A percentile compares a stretch with the other conserved stretches of the same genome.
phyloP scores from a whole-genome alignment of 2,329 filamentous ascomycete genomes.

The Diaporthe sp. region DNA sequence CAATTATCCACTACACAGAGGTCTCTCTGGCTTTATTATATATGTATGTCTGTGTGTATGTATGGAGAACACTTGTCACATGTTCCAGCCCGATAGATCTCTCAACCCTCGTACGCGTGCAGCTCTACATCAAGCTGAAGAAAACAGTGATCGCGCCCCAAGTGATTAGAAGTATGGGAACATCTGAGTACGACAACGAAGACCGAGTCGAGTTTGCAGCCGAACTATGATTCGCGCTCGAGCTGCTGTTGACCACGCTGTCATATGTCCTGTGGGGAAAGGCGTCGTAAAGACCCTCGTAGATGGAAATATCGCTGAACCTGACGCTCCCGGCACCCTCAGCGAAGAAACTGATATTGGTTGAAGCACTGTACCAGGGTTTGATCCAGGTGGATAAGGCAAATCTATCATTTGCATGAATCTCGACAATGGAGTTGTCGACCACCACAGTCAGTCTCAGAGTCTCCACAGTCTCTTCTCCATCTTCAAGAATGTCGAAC shows the following conservation, averaged over 20 bases:
- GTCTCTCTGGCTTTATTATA: no score
- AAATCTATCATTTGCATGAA: conserved; percentile 54
- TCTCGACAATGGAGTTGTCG: conserved; percentile 49
- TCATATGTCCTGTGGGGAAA: not conserved
- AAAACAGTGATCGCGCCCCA: not conserved
- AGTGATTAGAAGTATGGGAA: not conserved
- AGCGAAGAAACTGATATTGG: conserved; percentile 48
- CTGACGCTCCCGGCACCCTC: conserved; percentile 44
- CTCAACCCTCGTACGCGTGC: not conserved
- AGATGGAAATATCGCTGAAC: conserved; percentile 46
- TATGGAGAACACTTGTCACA: not conserved
- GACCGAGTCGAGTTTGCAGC: not conserved
- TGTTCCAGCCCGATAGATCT: not conserved
- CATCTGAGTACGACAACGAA: not conserved
- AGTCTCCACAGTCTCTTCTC: conserved; percentile 46
- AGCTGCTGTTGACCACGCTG: not conserved
- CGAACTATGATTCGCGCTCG: not conserved
- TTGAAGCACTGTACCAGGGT: conserved; percentile 49
- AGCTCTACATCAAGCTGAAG: not conserved
- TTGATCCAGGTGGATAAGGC: conserved; percentile 54
- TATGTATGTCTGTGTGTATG: no score
- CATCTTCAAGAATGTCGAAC: conserved; percentile 49
- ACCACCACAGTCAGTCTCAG: conserved; percentile 53
- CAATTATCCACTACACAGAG: no score
- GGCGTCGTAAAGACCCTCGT: conserved; percentile 50